Percentiles rank a stretch among this genome's conserved stretches.
Evolutionary conservation across 2,329 filamentous ascomycete genomes (phyloP).

Genomic region (Fusarium goolgardi): DNA sequence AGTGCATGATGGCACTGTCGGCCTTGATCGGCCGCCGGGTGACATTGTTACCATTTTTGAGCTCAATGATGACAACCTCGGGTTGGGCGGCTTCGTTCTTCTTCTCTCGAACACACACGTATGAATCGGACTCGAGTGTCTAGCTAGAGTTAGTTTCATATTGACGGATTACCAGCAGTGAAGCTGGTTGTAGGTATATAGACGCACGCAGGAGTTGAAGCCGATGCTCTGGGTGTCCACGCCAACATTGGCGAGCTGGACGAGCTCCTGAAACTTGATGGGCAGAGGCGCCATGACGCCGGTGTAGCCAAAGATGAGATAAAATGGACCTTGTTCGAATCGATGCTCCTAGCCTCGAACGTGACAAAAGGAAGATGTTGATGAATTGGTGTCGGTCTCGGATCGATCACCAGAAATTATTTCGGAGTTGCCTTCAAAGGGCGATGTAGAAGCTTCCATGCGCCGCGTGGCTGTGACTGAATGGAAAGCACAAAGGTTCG

Average conservation of each 20-base stretch:
- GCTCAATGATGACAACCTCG: slow-evolving; percentile 96
- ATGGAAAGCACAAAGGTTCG: slow-evolving; percentile 29
- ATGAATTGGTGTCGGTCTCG: slow-evolving; percentile 42
- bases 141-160: slow-evolving; percentile 54
- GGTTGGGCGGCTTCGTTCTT: slow-evolving; percentile 84
- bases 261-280: slow-evolving; percentile 93
- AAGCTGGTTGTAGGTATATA: slow-evolving; percentile 23
- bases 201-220: slow-evolving; percentile 81
- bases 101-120: slow-evolving; percentile 96
- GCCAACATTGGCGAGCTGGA: slow-evolving; percentile 70
- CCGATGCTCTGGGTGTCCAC: slow-evolving; percentile 69
- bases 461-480: slow-evolving; percentile 49
- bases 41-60: slow-evolving; percentile 97
- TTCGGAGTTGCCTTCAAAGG: slow-evolving; percentile 42
- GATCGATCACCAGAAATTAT: slow-evolving; percentile 43
- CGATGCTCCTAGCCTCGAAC: slow-evolving; percentile 43
- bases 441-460: slow-evolving; percentile 54
- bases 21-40: slow-evolving; percentile 96
- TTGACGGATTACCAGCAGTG: background rate
- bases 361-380: slow-evolving; percentile 21
- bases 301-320: slow-evolving; percentile 47
- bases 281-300: slow-evolving; percentile 76
- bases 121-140: slow-evolving; percentile 98
- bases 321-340: slow-evolving; percentile 41
- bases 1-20: slow-evolving; percentile 99